These are phyloP conservation scores for Coffea humblotiana DNA, from an alignment of 305 asterid genomes.

Conservation along the genomic window DNA sequence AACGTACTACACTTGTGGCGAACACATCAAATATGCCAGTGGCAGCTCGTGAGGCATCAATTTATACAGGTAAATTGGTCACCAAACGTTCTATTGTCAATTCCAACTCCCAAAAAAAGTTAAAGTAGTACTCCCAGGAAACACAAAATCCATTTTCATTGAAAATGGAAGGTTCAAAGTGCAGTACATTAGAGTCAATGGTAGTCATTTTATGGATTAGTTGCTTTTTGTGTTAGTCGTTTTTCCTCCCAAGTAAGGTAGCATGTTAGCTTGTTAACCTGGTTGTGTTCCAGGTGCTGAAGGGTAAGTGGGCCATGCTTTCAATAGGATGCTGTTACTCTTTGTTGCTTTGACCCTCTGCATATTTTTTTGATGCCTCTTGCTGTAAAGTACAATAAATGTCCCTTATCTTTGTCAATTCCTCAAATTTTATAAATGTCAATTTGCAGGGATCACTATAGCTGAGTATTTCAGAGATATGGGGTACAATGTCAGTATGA, in stretches of 20 bases:
- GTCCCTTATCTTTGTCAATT: not conserved
- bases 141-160: not conserved
- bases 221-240: no score
- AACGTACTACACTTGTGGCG: conserved; percentile 98
- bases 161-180: not conserved
- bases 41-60: conserved; percentile 99
- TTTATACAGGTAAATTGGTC: conserved; percentile 74
- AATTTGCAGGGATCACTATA: conserved; percentile 82
- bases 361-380: not conserved
- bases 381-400: not conserved
- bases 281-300: not conserved
- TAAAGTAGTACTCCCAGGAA: not conserved
- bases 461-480: conserved; percentile 99
- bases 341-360: not conserved
- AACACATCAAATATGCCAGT: conserved; percentile 99
- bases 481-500: conserved; percentile 99
- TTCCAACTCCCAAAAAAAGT: not conserved
- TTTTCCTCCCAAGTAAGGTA: not conserved
- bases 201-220: not conserved
- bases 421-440: conserved; percentile 23
- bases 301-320: not conserved
- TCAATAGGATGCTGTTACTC: not conserved
- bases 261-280: no score
- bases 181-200: not conserved
- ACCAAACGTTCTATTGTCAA: conserved; percentile 7